Conservation (phyloP, 2,329 filamentous ascomycete species). For the Blumeria hordei region DNA sequence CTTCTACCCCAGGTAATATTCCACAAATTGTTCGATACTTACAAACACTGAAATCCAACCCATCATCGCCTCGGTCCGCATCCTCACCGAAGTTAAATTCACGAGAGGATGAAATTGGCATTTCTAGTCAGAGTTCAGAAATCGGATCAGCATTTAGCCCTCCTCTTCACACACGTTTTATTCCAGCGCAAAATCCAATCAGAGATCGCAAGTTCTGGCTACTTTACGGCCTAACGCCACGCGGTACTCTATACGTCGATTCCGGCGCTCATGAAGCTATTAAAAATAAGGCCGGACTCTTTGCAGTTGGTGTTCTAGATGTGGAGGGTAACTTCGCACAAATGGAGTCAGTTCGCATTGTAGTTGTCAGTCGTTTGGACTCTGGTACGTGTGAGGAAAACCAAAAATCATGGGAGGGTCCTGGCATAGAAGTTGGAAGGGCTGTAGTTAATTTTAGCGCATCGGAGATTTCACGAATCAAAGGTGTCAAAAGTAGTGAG, state of each 20-base stretch:
- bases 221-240: conserved; percentile 69
- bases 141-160: conserved; percentile 14
- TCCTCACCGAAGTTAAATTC: background rate
- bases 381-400: conserved; percentile 1
- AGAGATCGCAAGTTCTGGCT: conserved; percentile 95
- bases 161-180: conserved; percentile 77
- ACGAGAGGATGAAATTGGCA: conserved; percentile 16
- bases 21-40: conserved; percentile 63
- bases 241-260: conserved; percentile 84
- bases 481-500: conserved; percentile 59
- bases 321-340: conserved; percentile 75
- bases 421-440: conserved; percentile 52
- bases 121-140: conserved; percentile 19
- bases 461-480: conserved; percentile 59
- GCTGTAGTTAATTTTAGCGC: conserved; percentile 87
- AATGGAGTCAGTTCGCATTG: conserved; percentile 72
- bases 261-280: conserved; percentile 65
- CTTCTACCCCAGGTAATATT: conserved; percentile 84
- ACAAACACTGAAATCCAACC: conserved; percentile 28
- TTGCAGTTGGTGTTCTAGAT: conserved; percentile 75
- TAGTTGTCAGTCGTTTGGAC: conserved; percentile 41
- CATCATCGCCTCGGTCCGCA: conserved; percentile 5
- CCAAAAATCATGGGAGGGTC: conserved; percentile 23
- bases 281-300: conserved; percentile 58
- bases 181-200: conserved; percentile 63